Base-by-base conservation (phyloP, 1,139 yeast genomes). In the Groenewaldozyma auringiensis region DNA sequence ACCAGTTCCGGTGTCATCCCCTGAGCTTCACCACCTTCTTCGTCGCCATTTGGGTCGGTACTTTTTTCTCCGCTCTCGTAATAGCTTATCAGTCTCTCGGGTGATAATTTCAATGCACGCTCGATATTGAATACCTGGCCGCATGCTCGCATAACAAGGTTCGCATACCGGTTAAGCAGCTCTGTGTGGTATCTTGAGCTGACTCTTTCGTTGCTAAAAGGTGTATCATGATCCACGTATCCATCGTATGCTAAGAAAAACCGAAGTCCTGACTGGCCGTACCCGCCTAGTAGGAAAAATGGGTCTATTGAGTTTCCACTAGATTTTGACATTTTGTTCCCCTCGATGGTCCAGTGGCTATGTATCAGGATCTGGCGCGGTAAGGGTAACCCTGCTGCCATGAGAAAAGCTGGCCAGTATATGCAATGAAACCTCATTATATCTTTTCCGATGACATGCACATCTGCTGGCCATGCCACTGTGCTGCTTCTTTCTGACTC, bases 271-370 rank as follows among this genome's bases (percentile, higher is more conserved):
- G 89, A 97, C 17, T 75, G 66, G 0, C 89, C 95, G 39, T 59
- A 61, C 46, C 70, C 63, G 0, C 75, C 70, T 18, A 78, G 69
- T 21, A 83, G 72, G 16, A 69, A 75, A 20, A 83, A 60, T 0
- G 99, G 98, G 58, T 94, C 96, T 8, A 92, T 95, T n/a, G 92
- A 97, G 62, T 92, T 92, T 0, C 97, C 96, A 48, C 82, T 66
- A 47, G 95, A 83, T 58, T 92, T 92, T 48, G 95, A 84, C 98
- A 92, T 92, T 61, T 92, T 92, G 45, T 79, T 70, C 0, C 97
- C 97, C 40, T 81, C 83, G 64, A 85, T 76, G 16, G 89, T 71
- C 98, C 98, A 92, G 63, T 92, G 98, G 2, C 95, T 82, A 65
- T 92, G 99, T 1, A 92, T 95, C 11, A 88, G 74, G 3, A 92